phyloP scores from a whole-genome alignment of 371 early-diverging fungal genomes.

The Rhizopus arrhizus region DNA sequence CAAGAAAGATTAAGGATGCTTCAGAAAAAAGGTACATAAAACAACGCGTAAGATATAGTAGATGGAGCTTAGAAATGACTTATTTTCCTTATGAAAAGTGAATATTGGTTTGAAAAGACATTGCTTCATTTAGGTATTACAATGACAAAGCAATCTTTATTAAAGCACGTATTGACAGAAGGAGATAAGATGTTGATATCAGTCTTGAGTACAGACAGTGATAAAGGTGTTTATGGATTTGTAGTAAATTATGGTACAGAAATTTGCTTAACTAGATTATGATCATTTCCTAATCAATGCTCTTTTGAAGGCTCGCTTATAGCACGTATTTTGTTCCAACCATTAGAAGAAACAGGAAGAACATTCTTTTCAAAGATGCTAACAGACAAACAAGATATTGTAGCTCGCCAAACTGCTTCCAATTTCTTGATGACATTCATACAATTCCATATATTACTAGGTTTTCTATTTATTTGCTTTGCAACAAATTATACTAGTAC shows the following conservation, averaged over 20 bases:
- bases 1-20: conserved; percentile 36
- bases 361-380: conserved; percentile 76
- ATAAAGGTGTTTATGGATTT: conserved; percentile 85
- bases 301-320: conserved; percentile 75
- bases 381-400: conserved; percentile 9
- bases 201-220: conserved; percentile 52
- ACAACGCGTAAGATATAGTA: conserved; percentile 27
- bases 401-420: conserved; percentile 40
- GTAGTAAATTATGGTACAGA: conserved; percentile 82
- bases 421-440: conserved; percentile 67
- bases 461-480: conserved; percentile 78
- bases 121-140: conserved; percentile 68
- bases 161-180: conserved; percentile 92
- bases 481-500: conserved; percentile 82
- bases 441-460: conserved; percentile 78
- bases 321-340: conserved; percentile 89
- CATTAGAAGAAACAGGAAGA: conserved; percentile 89
- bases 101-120: conserved; percentile 63
- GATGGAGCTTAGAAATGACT: too few relatives aligned
- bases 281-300: too few relatives aligned
- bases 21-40: conserved; percentile 16
- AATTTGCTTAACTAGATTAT: too few relatives aligned
- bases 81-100: neutral
- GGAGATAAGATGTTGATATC: conserved; percentile 92
- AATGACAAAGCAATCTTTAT: conserved; percentile 82